Conservation (phyloP, 805 yeast species). For the Yarrowia sp. region DNA sequence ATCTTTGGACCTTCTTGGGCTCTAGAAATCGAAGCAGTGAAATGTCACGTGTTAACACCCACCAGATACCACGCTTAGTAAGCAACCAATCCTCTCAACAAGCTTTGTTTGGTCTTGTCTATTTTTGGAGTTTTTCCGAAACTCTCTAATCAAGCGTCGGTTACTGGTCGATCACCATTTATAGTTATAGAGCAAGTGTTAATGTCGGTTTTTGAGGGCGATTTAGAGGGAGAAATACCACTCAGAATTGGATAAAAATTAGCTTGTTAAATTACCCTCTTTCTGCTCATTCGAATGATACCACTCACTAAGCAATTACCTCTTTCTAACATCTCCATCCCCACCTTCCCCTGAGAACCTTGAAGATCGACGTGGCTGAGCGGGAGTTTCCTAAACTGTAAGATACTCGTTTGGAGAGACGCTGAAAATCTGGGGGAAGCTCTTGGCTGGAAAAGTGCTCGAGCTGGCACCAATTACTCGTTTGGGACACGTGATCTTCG, state of each 20-base stretch:
- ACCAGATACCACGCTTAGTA: no score
- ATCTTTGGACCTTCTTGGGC: no score
- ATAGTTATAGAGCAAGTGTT: conserved; percentile 21
- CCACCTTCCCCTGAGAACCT: neutral
- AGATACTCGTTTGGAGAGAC: neutral
- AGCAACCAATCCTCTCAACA: no score
- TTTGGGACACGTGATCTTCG: conserved; percentile 10
- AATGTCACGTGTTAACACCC: no score
- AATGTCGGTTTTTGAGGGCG: neutral
- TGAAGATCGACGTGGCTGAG: conserved; percentile 26
- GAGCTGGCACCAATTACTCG: neutral
- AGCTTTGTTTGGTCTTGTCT: neutral
- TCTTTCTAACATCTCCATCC: neutral
- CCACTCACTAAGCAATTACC: neutral
- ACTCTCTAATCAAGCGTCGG: conserved; percentile 24
- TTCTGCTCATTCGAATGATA: neutral
- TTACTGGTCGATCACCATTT: conserved; percentile 29
- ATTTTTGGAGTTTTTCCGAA: conserved; percentile 16
- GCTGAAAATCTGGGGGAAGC: neutral
- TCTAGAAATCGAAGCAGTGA: no score
- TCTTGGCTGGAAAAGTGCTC: neutral
- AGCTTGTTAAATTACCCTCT: neutral
- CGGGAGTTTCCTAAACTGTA: conserved; percentile 5
- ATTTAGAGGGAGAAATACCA: no score
- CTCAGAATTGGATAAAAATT: neutral